Conservation (phyloP, 257 asterid genomes). For the Coffea eugenioides region DNA sequence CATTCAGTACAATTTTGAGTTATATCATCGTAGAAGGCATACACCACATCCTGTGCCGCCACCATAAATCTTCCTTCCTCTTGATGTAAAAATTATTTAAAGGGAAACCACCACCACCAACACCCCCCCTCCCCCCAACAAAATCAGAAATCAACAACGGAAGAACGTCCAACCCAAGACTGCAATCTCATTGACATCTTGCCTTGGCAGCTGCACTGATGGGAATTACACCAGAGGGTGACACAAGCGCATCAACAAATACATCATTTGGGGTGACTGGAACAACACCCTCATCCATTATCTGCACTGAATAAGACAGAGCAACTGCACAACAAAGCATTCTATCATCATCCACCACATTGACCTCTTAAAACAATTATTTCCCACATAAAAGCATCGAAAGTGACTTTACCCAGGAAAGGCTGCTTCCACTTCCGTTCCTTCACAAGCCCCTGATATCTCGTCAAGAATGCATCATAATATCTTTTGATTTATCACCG, state of each 20-base stretch:
- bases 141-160: too few relatives aligned
- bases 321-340: slow-evolving; percentile 48
- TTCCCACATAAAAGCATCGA: neutral
- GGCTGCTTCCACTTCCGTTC: slow-evolving; percentile 84
- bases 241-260: slow-evolving; percentile 67
- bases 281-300: slow-evolving; percentile 68
- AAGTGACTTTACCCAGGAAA: slow-evolving; percentile 46
- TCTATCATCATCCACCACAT: neutral
- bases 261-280: slow-evolving; percentile 79
- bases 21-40: too few relatives aligned
- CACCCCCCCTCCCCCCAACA: too few relatives aligned
- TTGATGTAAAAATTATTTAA: too few relatives aligned
- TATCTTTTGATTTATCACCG: slow-evolving; percentile 38
- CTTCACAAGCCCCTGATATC: slow-evolving; percentile 63
- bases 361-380: neutral
- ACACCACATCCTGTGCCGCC: too few relatives aligned
- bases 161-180: neutral
- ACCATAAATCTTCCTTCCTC: too few relatives aligned
- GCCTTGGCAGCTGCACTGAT: slow-evolving; percentile 52
- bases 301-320: slow-evolving; percentile 75
- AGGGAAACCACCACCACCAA: too few relatives aligned
- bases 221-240: slow-evolving; percentile 73
- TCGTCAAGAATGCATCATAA: slow-evolving; percentile 71
- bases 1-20: too few relatives aligned
- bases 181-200: slow-evolving; percentile 24